Percentiles rank a stretch among this genome's conserved stretches.
Evolutionary conservation across 2,329 filamentous ascomycete species (phyloP).

Genomic region (Claviceps africana): DNA sequence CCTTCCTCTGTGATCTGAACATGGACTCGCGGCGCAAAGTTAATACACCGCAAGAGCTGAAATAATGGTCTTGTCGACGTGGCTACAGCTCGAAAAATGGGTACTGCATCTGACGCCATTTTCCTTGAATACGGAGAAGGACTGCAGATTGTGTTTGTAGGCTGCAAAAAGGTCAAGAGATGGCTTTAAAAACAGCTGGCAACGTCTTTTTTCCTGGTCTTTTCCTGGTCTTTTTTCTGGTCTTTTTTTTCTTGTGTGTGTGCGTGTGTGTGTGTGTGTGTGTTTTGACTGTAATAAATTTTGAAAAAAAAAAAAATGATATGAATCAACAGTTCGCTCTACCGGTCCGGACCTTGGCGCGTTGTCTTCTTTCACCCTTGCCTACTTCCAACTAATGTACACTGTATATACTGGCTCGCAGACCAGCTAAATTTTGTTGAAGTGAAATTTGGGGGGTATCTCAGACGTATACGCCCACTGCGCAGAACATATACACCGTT

Average conservation of each 20-base stretch:
- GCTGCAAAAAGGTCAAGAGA: slow-evolving; percentile 3
- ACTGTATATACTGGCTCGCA: slow-evolving; percentile 14
- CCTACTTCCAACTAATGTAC: slow-evolving; percentile 24
- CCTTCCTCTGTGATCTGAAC: slow-evolving; percentile 72
- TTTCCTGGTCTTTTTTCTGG: neutral
- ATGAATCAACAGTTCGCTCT: slow-evolving; percentile 14
- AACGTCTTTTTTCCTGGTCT: neutral
- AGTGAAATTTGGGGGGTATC: slow-evolving; percentile 27
- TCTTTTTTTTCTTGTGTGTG: neutral
- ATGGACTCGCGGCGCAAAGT: slow-evolving; percentile 43
- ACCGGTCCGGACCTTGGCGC: slow-evolving; percentile 12
- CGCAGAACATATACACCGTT: slow-evolving; percentile 97
- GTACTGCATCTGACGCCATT: slow-evolving; percentile 24
- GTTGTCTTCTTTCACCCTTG: slow-evolving; percentile 10
- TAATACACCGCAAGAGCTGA: slow-evolving; percentile 44
- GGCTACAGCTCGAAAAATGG: slow-evolving; percentile 61
- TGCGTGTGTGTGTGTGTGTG: too few species aligned
- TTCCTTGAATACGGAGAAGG: neutral
- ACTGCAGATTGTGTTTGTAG: neutral
- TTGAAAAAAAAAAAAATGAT: slow-evolving; percentile 10
- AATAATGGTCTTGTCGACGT: slow-evolving; percentile 66
- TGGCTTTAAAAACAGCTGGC: neutral
- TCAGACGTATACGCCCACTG: slow-evolving; percentile 95
- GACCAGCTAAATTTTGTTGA: neutral
- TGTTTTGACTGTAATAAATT: slow-evolving; percentile 2